These are phyloP conservation scores for Russula earlei DNA, from an alignment of 768 basidiomycete genomes.

Conservation along the genomic window DNA sequence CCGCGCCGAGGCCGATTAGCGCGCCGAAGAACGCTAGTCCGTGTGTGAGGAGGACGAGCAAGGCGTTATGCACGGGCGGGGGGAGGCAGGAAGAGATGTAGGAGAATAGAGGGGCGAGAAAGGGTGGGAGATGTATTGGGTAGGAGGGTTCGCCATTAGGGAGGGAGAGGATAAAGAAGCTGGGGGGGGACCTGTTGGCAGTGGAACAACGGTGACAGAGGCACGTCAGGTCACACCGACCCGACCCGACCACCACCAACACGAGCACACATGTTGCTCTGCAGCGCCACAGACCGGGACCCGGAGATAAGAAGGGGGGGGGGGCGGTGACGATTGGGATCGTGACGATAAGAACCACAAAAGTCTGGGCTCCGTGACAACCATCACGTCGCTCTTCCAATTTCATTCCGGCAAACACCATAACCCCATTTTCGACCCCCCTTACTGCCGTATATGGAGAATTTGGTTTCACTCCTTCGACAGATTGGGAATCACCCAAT, in stretches of 20 bases:
- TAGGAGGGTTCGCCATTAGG: slow-evolving; percentile 13
- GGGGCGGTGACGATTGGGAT: too few species aligned
- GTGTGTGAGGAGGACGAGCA: slow-evolving; percentile 45
- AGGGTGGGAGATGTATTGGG: slow-evolving; percentile 31
- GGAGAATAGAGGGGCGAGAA: slow-evolving; percentile 45
- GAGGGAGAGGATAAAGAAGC: not conserved
- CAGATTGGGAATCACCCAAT: slow-evolving; percentile 18
- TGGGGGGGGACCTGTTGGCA: too few species aligned
- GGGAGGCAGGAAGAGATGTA: slow-evolving; percentile 50
- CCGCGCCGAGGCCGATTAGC: slow-evolving; percentile 36
- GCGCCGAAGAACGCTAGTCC: slow-evolving; percentile 41
- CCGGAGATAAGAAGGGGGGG: too few species aligned
- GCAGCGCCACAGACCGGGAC: slow-evolving; percentile 4
- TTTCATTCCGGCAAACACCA: slow-evolving; percentile 9
- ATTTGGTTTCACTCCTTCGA: not conserved
- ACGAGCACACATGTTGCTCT: not conserved
- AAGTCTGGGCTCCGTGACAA: slow-evolving; percentile 9
- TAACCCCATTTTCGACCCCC: not conserved
- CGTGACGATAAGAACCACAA: slow-evolving; percentile 12
- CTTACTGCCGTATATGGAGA: not conserved
- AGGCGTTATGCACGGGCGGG: slow-evolving; percentile 41
- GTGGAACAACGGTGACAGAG: too few species aligned
- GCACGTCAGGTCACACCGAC: too few species aligned
- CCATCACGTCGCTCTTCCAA: slow-evolving; percentile 1
- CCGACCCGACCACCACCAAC: not conserved